phyloP scores from a whole-genome alignment of 331 rosid genomes.

The Quercus tomentella region DNA sequence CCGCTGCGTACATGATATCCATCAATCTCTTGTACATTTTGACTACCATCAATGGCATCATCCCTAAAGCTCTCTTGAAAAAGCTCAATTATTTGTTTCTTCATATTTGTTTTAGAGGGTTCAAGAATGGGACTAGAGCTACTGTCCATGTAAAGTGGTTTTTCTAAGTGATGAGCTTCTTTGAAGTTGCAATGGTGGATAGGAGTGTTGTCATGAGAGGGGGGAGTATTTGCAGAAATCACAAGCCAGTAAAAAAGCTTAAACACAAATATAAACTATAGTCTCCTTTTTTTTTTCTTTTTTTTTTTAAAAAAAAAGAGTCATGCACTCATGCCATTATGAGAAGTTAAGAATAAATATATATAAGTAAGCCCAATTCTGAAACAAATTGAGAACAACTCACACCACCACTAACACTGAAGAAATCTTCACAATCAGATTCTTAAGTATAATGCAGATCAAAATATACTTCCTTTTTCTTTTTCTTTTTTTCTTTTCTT shows the following conservation, averaged over 20 bases:
- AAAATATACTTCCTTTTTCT: conserved; percentile 16
- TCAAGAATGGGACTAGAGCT: neutral
- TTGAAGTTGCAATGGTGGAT: neutral
- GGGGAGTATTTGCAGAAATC: conserved; percentile 28
- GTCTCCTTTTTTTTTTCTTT: too few species aligned
- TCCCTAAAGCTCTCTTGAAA: neutral
- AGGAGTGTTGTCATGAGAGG: conserved; percentile 20
- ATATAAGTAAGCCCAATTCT: neutral
- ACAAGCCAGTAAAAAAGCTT: neutral
- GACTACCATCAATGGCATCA: too few species aligned
- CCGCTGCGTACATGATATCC: too few species aligned
- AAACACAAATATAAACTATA: neutral
- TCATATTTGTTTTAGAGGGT: conserved; percentile 11
- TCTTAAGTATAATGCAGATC: conserved; percentile 28
- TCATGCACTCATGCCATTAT: neutral
- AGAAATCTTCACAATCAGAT: conserved; percentile 49
- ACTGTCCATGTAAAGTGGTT: neutral
- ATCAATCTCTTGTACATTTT: too few species aligned
- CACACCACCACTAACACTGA: conserved; percentile 43
- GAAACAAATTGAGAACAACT: neutral
- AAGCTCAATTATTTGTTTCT: conserved; percentile 41
- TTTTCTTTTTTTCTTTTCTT: too few species aligned
- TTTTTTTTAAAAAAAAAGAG: too few species aligned
- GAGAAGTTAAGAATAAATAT: neutral
- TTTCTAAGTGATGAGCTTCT: neutral